Evolutionary conservation across 2,329 filamentous ascomycete species (phyloP), one percentile per base, ranked within the genome.

Genomic region (Trichoderma brevicompactum): DNA sequence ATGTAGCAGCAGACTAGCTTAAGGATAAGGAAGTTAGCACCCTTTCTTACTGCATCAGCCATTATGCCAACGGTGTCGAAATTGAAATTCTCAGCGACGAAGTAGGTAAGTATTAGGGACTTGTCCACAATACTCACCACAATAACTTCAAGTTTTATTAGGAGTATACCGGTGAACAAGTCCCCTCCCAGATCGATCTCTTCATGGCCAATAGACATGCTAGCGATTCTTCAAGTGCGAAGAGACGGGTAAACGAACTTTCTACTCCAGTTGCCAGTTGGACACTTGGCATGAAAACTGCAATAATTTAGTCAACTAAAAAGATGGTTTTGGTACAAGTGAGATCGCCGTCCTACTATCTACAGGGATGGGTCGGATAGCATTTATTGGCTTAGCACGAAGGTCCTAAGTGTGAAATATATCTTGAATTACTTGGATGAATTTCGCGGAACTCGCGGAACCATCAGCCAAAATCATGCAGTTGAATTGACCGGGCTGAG

Each of bases 1-100:
- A 12, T 71, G 76, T 40, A 72, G 72, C 12, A 72, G 71, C 43
- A 50, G 50, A 59, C 19, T 48, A 67, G 36, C 63, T 68, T 28
- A 56, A 61, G 44, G 19, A 65, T 49, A 28, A 17, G 9, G 61
- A 55, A 41, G 36, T 41, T n/a, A 56, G 36, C 10, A 63, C 67
- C 36, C 65, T 65, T 67, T 67, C 2, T 53, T 67, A 6, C 43
- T 71, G 1, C 68, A 60, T 68, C 52, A 48, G 64, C 19, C 44
- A 56, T 32, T 68, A 67, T 46, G 64, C 64, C 48, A 44, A 62
- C 59, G 53, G 61, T 46, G 48, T 64, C 7, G 62, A 68, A 52
- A 66, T 67, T 19, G 19, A 49, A 15, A 60, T 67, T 50, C 48
- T 69, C 44, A 59, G 59, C 34, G 53, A 53, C 28, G 65, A 65